Conservation (phyloP, 208 protist species). For the Wallacemonas sp. region DNA sequence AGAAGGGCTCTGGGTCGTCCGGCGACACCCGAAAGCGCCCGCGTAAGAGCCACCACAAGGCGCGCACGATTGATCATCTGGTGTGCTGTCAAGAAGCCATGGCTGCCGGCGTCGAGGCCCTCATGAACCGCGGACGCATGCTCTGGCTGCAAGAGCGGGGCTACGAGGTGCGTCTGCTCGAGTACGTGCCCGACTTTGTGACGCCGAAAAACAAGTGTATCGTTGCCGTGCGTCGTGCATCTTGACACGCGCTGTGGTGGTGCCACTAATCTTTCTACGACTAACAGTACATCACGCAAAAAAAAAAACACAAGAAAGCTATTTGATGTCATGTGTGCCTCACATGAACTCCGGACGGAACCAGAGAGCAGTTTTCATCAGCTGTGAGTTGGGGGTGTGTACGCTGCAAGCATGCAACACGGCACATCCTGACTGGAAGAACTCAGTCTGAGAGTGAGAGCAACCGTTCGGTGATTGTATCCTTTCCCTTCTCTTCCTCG, state of each 20-base stretch:
- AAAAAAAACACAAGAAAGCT: too few relatives aligned
- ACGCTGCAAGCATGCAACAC: too few relatives aligned
- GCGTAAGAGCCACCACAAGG: constrained; percentile 15
- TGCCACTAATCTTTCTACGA: too few relatives aligned
- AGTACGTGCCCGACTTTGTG: constrained; percentile 73
- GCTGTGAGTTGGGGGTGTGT: too few relatives aligned
- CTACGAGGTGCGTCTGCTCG: constrained; percentile 48
- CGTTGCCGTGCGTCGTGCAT: constrained; percentile 38
- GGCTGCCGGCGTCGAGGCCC: constrained; percentile 44
- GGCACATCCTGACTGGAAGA: too few relatives aligned
- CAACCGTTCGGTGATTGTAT: too few relatives aligned
- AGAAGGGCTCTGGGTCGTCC: not conserved
- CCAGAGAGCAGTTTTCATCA: too few relatives aligned
- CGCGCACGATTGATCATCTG: constrained; percentile 29
- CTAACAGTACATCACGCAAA: too few relatives aligned
- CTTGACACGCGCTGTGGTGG: too few relatives aligned
- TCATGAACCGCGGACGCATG: constrained; percentile 70
- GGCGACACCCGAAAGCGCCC: constrained; percentile 3
- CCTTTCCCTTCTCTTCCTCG: not conserved
- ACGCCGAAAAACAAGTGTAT: constrained; percentile 86
- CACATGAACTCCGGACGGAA: too few relatives aligned
- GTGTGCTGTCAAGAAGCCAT: constrained; percentile 54
- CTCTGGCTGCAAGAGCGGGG: constrained; percentile 52
- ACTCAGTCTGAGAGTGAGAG: too few relatives aligned
- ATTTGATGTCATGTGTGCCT: too few relatives aligned